These are phyloP conservation scores for Carpinus fangiana DNA, from an alignment of 306 rosid species.

Conservation along the genomic window DNA sequence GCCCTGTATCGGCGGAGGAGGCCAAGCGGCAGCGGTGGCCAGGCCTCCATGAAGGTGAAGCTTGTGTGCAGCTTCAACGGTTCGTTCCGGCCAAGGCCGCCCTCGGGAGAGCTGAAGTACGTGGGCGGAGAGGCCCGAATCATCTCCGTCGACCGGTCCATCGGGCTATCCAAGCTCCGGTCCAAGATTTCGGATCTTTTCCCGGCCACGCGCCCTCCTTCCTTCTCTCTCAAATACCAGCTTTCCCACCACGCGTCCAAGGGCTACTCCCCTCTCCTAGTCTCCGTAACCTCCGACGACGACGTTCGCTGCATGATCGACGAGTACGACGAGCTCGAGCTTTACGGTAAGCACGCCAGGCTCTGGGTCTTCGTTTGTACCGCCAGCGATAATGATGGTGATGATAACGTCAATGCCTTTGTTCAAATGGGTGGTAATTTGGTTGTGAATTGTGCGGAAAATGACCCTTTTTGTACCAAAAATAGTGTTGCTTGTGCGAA, in stretches of 20 bases:
- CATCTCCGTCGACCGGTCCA: conserved; percentile 25
- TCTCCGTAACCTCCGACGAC: conserved; percentile 15
- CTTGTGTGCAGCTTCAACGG: conserved; percentile 34
- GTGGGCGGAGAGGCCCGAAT: conserved; percentile 35
- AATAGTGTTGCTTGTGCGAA: not conserved
- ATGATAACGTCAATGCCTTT: not conserved
- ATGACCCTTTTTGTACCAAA: not conserved
- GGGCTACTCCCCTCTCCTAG: too few species aligned
- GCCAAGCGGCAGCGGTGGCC: conserved; percentile 2
- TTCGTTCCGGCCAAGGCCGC: conserved; percentile 13
- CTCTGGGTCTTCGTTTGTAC: conserved; percentile 37
- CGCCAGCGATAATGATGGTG: not conserved
- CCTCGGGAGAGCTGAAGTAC: conserved; percentile 28
- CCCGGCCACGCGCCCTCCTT: not conserved
- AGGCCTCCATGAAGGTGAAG: conserved; percentile 26
- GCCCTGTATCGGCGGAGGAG: conserved; percentile 14
- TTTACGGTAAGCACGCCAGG: conserved; percentile 18
- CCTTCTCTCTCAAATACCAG: conserved; percentile 20
- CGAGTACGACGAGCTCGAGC: conserved; percentile 14
- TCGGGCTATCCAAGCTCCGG: conserved; percentile 22
- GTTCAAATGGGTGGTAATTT: not conserved
- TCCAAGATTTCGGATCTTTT: conserved; percentile 29
- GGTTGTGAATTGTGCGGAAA: conserved; percentile 3
- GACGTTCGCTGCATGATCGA: conserved; percentile 34
- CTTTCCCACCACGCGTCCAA: not conserved